Base-by-base conservation (phyloP, 345 rosid species). In the Moricandia arvensis region DNA sequence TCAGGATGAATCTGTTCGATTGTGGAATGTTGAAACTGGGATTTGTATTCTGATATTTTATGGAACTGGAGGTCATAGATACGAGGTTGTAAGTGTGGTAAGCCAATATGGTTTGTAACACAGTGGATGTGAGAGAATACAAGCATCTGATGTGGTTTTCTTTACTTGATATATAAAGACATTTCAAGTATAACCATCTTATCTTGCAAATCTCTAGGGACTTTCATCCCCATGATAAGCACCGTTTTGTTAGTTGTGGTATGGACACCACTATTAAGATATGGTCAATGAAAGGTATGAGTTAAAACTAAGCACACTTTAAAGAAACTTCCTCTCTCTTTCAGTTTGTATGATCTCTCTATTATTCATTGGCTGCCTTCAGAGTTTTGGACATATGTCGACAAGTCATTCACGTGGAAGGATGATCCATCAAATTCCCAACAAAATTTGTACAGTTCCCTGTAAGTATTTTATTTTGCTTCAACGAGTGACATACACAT, bases 301-400 rank as follows among this genome's bases (percentile, higher is more conserved):
- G 35, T 43, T 9, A 43, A 13, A 43, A 43, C 49, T n/a, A 2
- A 45, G 53, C 38, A 24, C 63, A 59, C 63, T 54, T 29, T 21
- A 57, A 30, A 59, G 7, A 35, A 66, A 67, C 71, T 15, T 54
- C 63, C 13, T 34, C 37, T 54, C 17, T 16, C 61, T 58, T 7
- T 9, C 38, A 62, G n/a, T 87, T 91, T 65, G 89, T 80, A 94
- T 41, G 98, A 45, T 58, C 9, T 31, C 45, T 72, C 51, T 41
- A 18, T 68, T 38, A 11, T 38, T 38, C 27, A 68, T 69, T 16
- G 71, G 73, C 69, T 76, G 31, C 66, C 26, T 83, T 65, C 81
- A 92, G 97, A 95, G 83, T 95, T 95, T 76, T 90, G 99, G 99
- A 85, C 93, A 17, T 92, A 90, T 75, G 97, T 95, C 13, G 99